Percentiles rank a stretch among this genome's conserved stretches.
Conservation (phyloP, 192 early-diverging fungal species). For the Coemansia sp. region DNA sequence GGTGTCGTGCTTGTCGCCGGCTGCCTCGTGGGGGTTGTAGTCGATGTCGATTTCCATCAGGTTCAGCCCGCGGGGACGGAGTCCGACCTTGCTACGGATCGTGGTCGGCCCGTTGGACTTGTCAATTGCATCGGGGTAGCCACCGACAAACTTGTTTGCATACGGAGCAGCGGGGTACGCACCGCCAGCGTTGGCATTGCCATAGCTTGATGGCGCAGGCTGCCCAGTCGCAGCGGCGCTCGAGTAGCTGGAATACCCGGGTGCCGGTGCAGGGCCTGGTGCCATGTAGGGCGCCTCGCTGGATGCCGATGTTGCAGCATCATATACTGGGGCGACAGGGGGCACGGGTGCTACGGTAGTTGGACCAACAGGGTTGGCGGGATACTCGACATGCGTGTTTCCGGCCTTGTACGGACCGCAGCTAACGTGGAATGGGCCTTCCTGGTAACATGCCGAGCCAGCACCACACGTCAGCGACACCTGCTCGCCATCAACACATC, state of each 20-base stretch:
- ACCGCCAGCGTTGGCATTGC: neutral
- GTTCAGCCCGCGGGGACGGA: slow-evolving; percentile 18
- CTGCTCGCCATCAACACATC: slow-evolving; percentile 21
- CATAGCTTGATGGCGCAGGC: neutral
- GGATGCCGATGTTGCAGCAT: neutral
- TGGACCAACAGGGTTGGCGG: slow-evolving; percentile 1
- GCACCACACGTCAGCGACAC: slow-evolving; percentile 19
- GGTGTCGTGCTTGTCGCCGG: slow-evolving; percentile 20
- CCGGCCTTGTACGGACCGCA: slow-evolving; percentile 21
- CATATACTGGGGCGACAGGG: no score
- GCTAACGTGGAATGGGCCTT: slow-evolving; percentile 30
- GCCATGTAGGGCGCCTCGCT: neutral
- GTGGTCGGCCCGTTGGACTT: slow-evolving; percentile 21
- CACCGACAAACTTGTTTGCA: neutral
- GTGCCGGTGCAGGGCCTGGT: neutral
- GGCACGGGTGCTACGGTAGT: neutral
- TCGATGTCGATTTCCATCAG: slow-evolving; percentile 29
- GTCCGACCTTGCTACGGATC: slow-evolving; percentile 7
- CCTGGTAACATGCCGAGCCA: slow-evolving; percentile 21
- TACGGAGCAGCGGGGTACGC: neutral
- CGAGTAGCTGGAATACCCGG: slow-evolving; percentile 6
- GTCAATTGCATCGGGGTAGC: slow-evolving; percentile 6
- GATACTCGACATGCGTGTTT: slow-evolving; percentile 16
- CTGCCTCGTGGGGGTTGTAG: slow-evolving; percentile 27
- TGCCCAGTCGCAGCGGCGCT: slow-evolving; percentile 1